phyloP scores from a whole-genome alignment of 345 rosid genomes.

The Moringa oleifera region DNA sequence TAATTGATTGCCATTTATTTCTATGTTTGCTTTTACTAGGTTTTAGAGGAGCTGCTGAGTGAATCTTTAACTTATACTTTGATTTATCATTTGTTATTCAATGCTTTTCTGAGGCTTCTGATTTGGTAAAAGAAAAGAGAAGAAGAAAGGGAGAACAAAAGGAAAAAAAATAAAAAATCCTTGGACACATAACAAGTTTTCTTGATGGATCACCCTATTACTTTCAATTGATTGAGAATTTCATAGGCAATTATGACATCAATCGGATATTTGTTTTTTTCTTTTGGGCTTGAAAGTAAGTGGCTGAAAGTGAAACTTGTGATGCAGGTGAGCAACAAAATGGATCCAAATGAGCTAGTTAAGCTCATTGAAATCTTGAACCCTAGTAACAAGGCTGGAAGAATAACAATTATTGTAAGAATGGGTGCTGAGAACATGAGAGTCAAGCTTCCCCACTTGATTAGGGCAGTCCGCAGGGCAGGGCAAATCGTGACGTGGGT shows the following conservation, averaged over 20 bases:
- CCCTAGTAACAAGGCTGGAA: conserved; percentile 55
- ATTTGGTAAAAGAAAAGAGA: neutral
- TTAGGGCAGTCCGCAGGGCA: conserved; percentile 57
- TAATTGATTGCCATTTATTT: neutral
- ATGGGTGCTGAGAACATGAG: conserved; percentile 72
- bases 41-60: neutral
- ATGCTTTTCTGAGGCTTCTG: neutral
- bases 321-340: conserved; percentile 55
- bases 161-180: no score
- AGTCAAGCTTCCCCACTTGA: conserved; percentile 52
- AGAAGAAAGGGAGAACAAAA: no score
- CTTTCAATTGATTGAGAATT: no score
- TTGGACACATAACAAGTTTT: no score
- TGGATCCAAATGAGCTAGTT: conserved; percentile 61
- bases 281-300: neutral
- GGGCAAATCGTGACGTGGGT: conserved; percentile 70
- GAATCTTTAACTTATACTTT: neutral
- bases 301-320: conserved; percentile 15
- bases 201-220: no score
- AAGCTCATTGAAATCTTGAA: conserved; percentile 51
- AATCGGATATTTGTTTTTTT: no score
- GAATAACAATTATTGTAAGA: conserved; percentile 47
- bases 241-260: no score
- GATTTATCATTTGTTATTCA: neutral
- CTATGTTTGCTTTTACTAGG: neutral